Conservation (phyloP, 1,139 yeast genomes). For the Candida tetrigidarum region DNA sequence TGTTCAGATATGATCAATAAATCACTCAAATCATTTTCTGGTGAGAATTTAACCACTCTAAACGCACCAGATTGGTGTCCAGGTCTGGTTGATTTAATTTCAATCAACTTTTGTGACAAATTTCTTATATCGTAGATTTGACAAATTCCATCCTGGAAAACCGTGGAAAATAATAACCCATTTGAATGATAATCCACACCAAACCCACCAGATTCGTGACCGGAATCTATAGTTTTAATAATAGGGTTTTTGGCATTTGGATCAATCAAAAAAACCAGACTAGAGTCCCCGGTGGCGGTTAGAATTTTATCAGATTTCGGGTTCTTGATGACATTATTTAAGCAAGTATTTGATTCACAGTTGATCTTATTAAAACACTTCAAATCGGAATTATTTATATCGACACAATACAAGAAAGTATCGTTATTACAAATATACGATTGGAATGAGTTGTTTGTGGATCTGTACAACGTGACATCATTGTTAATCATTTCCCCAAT, state of each 20-base stretch:
- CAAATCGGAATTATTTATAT: constrained; percentile 54
- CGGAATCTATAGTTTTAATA: constrained; percentile 48
- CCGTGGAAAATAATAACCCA: constrained; percentile 73
- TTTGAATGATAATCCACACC: constrained; percentile 79
- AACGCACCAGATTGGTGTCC: constrained; percentile 64
- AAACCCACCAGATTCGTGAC: constrained; percentile 85
- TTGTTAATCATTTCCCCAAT: constrained; percentile 86
- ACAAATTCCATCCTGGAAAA: constrained; percentile 86
- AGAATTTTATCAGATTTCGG: constrained; percentile 34
- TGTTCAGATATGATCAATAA: constrained; percentile 80
- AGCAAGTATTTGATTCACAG: constrained; percentile 44
- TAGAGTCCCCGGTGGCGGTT: constrained; percentile 48
- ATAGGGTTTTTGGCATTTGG: constrained; percentile 27
- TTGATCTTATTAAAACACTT: constrained; percentile 31
- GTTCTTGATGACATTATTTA: constrained; percentile 42
- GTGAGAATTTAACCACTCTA: constrained; percentile 70
- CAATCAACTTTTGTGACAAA: constrained; percentile 51
- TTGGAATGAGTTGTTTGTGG: constrained; percentile 43
- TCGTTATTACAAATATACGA: constrained; percentile 86
- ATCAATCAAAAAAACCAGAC: constrained; percentile 42
- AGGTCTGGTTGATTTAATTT: constrained; percentile 62
- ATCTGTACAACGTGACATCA: constrained; percentile 63
- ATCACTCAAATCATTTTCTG: constrained; percentile 66
- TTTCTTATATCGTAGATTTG: constrained; percentile 77
- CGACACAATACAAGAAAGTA: constrained; percentile 66